phyloP scores from a whole-genome alignment of 495 filamentous ascomycete genomes.

The Penicillium bialowiezense region DNA sequence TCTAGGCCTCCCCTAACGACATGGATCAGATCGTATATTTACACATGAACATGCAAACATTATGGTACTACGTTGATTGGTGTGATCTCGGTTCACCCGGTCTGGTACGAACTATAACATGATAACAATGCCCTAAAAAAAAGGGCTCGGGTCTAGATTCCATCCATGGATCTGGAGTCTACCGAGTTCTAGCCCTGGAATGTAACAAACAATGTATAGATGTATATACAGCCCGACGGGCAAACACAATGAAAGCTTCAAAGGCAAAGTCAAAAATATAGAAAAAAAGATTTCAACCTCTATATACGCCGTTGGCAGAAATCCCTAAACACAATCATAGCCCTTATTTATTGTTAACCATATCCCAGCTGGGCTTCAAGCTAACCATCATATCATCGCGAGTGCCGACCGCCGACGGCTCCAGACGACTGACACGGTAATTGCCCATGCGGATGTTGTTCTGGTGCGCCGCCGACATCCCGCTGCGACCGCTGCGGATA shows the following conservation, averaged over 20 bases:
- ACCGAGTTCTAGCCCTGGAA: too few relatives aligned
- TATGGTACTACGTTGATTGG: too few relatives aligned
- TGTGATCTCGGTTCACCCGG: too few relatives aligned
- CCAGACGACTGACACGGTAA: slow-evolving; percentile 84
- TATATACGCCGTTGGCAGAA: slow-evolving; percentile 27
- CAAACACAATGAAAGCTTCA: slow-evolving; percentile 16
- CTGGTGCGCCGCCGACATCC: slow-evolving; percentile 67
- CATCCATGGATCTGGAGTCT: too few relatives aligned
- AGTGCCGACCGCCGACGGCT: slow-evolving; percentile 78
- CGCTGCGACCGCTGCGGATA: slow-evolving; percentile 80
- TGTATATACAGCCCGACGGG: slow-evolving; percentile 8
- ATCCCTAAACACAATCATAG: slow-evolving; percentile 16
- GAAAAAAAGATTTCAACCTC: slow-evolving; percentile 19
- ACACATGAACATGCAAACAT: too few relatives aligned
- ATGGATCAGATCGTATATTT: neutral
- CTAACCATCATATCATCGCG: slow-evolving; percentile 64
- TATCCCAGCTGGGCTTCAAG: slow-evolving; percentile 78
- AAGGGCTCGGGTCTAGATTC: too few relatives aligned
- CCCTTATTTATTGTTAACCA: slow-evolving; percentile 39
- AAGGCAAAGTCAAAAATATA: neutral
- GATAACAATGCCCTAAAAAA: too few relatives aligned
- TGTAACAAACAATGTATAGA: neutral
- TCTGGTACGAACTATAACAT: too few relatives aligned
- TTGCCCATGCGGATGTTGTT: slow-evolving; percentile 83
- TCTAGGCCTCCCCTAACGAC: neutral